Conservation (phyloP, 2,329 filamentous ascomycete genomes). For the Xylaria sp. region DNA sequence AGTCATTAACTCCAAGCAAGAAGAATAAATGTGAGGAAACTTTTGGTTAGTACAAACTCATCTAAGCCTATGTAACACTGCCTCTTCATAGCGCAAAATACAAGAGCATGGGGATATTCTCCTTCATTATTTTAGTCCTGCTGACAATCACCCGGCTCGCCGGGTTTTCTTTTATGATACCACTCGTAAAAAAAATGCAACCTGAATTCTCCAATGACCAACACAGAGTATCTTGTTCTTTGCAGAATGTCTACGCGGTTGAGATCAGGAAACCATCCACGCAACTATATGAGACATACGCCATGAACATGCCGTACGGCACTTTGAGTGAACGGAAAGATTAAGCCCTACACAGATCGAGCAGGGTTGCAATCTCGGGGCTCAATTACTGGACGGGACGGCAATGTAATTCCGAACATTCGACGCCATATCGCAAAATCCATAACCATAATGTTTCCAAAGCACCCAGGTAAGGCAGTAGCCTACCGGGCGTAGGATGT, state of each 20-base stretch:
- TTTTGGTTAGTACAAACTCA: constrained; percentile 44
- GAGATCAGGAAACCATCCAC: constrained; percentile 46
- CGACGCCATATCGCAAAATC: constrained; percentile 64
- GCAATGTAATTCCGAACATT: constrained; percentile 39
- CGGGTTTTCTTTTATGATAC: constrained; percentile 37
- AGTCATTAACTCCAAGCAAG: not conserved
- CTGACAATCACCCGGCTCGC: constrained; percentile 29
- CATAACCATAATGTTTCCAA: constrained; percentile 72
- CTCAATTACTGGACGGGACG: constrained; percentile 37
- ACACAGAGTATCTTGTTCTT: constrained; percentile 47
- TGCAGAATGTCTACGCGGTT: constrained; percentile 47
- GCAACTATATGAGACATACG: constrained; percentile 47
- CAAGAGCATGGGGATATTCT: constrained; percentile 38
- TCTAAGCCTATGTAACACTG: constrained; percentile 44
- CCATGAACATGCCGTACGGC: constrained; percentile 39
- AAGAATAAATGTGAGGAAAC: constrained; percentile 39
- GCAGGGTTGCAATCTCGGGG: constrained; percentile 31
- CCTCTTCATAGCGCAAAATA: constrained; percentile 44
- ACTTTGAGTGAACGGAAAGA: constrained; percentile 37
- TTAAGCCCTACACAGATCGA: constrained; percentile 41
- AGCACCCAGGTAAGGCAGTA: constrained; percentile 61
- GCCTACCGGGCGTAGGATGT: constrained; percentile 66
- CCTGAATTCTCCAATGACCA: constrained; percentile 47
- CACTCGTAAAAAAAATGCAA: constrained; percentile 42
- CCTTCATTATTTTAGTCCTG: constrained; percentile 38